These are phyloP conservation scores for Coniella vitis DNA, from an alignment of 2,329 filamentous ascomycete genomes.

Conservation along the genomic window DNA sequence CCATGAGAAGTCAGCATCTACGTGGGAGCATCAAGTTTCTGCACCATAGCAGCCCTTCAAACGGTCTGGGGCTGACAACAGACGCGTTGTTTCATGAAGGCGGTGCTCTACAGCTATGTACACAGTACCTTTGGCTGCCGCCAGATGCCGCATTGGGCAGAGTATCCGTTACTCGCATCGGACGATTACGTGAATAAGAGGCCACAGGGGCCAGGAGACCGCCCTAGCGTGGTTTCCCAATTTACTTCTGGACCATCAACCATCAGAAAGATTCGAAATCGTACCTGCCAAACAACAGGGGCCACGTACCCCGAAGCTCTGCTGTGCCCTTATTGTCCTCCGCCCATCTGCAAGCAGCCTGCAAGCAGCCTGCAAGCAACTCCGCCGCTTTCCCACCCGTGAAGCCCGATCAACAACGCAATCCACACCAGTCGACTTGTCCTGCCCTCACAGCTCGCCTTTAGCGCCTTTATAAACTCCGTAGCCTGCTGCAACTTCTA, in stretches of 20 bases:
- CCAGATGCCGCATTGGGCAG: no score
- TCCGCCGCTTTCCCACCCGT: not conserved
- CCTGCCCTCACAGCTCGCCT: not conserved
- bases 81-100: no score
- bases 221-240: conserved; percentile 1
- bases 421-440: not conserved
- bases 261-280: not conserved
- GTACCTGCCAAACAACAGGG: conserved; percentile 7
- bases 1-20: no score
- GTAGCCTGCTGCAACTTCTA: not conserved
- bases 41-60: no score
- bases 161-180: no score
- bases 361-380: not conserved
- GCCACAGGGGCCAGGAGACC: not conserved
- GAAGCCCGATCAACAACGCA: not conserved
- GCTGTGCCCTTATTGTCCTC: not conserved
- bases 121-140: no score
- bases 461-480: not conserved
- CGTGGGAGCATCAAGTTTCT: no score
- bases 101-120: no score
- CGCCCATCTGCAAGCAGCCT: not conserved
- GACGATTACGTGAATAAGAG: no score
- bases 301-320: not conserved
- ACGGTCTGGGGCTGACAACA: no score
- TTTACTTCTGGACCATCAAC: no score